Conservation (phyloP, 768 basidiomycete species). For the Neoboletus subvelutipes region DNA sequence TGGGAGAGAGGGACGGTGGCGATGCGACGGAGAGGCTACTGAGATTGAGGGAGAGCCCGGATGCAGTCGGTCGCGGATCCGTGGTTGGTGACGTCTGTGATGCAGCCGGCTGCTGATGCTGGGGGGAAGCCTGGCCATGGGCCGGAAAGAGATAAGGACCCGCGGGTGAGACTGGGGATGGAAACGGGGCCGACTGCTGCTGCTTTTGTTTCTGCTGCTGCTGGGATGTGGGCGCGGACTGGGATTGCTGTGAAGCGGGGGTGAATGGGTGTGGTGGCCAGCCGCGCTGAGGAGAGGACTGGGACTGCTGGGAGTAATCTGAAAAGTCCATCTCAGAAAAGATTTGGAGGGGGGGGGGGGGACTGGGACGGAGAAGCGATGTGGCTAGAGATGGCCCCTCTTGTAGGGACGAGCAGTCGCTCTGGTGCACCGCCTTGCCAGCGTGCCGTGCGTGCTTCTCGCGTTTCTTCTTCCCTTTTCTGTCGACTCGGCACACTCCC, state of each 20-base stretch:
- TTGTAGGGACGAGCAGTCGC: constrained; percentile 13
- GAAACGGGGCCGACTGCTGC: constrained; percentile 12
- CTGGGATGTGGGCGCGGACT: not conserved
- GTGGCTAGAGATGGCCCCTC: not conserved
- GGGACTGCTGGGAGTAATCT: constrained; percentile 33
- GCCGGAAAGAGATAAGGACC: constrained; percentile 23
- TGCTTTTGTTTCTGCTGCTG: too few species aligned
- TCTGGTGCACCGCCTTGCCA: constrained; percentile 17
- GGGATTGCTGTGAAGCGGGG: not conserved
- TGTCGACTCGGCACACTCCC: constrained; percentile 1
- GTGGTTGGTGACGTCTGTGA: constrained; percentile 16
- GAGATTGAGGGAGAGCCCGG: constrained; percentile 64
- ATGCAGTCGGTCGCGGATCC: constrained; percentile 28
- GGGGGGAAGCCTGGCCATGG: constrained; percentile 12
- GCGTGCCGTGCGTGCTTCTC: constrained; percentile 7
- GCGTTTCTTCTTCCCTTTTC: constrained; percentile 2
- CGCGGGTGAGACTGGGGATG: constrained; percentile 27
- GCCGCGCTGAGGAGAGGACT: constrained; percentile 31
- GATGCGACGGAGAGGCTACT: constrained; percentile 65
- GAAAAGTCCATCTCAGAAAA: constrained; percentile 23
- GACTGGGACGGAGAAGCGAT: not conserved
- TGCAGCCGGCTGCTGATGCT: constrained; percentile 14
- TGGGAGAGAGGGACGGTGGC: constrained; percentile 64
- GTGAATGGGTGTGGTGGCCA: constrained; percentile 24
- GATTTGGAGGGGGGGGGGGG: too few species aligned